A percentile compares a stretch with the other conserved stretches of the same genome.
phyloP scores from a whole-genome alignment of 1,139 yeast species.

The Suhomyces chickasaworum region DNA sequence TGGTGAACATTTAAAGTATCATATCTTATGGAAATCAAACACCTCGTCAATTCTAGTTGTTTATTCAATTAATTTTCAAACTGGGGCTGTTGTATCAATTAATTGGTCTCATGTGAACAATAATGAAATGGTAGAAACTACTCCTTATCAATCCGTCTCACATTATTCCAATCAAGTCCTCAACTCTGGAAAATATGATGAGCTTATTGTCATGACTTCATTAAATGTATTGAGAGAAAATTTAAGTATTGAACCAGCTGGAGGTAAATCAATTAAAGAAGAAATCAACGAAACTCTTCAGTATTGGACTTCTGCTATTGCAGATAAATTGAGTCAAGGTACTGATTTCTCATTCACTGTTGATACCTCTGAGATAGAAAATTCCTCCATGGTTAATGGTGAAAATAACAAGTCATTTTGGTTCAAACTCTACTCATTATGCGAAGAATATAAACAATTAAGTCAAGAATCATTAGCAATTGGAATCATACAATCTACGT shows the following conservation, averaged over 20 bases:
- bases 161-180: slow-evolving; percentile 47
- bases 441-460: slow-evolving; percentile 64
- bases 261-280: slow-evolving; percentile 21
- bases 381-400: background rate
- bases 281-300: slow-evolving; percentile 28
- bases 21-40: slow-evolving; percentile 66
- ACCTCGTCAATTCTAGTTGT: slow-evolving; percentile 45
- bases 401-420: slow-evolving; percentile 31
- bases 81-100: slow-evolving; percentile 23
- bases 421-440: slow-evolving; percentile 61
- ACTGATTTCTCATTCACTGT: slow-evolving; percentile 4
- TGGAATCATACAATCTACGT: slow-evolving; percentile 9
- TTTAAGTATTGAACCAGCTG: slow-evolving; percentile 16
- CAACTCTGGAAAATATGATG: slow-evolving; percentile 50
- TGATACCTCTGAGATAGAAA: slow-evolving; percentile 3
- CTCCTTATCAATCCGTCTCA: slow-evolving; percentile 34
- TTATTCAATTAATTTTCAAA: slow-evolving; percentile 22
- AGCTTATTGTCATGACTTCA: slow-evolving; percentile 45
- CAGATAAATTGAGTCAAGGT: background rate
- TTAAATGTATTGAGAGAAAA: slow-evolving; percentile 36
- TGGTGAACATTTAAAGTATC: slow-evolving; percentile 25
- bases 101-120: slow-evolving; percentile 24
- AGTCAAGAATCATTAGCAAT: slow-evolving; percentile 52
- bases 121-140: slow-evolving; percentile 20
- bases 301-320: slow-evolving; percentile 6